Evolutionary conservation across 208 protist species (phyloP).

Genomic region (Borovskyia barvae): DNA sequence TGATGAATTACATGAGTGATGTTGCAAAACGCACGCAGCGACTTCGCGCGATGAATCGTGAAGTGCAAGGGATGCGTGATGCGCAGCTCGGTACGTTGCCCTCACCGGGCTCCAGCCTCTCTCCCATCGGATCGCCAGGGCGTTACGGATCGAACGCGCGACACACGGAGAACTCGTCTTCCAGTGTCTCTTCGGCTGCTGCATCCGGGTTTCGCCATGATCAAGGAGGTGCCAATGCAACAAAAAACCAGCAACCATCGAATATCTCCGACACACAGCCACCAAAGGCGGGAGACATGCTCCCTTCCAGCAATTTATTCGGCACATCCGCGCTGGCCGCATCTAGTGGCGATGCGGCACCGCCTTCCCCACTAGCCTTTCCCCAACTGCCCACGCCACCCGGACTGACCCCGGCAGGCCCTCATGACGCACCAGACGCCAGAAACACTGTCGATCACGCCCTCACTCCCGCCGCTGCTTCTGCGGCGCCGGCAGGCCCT

Average conservation of each 20-base stretch:
- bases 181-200: not conserved
- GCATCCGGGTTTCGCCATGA: not conserved
- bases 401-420: not conserved
- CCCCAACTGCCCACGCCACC: not conserved
- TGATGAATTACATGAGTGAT: constrained; percentile 65
- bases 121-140: constrained; percentile 1
- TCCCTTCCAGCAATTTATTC: constrained; percentile 13
- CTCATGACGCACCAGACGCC: not conserved
- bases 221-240: too few relatives aligned
- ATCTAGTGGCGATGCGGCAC: not conserved
- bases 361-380: not conserved
- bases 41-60: constrained; percentile 25
- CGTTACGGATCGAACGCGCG: not conserved
- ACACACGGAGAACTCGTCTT: constrained; percentile 1
- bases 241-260: too few relatives aligned
- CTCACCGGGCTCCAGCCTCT: not conserved
- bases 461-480: not conserved
- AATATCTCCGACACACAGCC: too few relatives aligned
- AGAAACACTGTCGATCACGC: not conserved
- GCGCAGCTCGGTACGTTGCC: not conserved
- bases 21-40: constrained; percentile 58
- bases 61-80: constrained; percentile 2
- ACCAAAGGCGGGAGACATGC: not conserved
- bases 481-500: not conserved
- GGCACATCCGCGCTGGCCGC: not conserved